phyloP scores from a whole-genome alignment of 2,329 filamentous ascomycete species.

The Rachicladosporium sp. region DNA sequence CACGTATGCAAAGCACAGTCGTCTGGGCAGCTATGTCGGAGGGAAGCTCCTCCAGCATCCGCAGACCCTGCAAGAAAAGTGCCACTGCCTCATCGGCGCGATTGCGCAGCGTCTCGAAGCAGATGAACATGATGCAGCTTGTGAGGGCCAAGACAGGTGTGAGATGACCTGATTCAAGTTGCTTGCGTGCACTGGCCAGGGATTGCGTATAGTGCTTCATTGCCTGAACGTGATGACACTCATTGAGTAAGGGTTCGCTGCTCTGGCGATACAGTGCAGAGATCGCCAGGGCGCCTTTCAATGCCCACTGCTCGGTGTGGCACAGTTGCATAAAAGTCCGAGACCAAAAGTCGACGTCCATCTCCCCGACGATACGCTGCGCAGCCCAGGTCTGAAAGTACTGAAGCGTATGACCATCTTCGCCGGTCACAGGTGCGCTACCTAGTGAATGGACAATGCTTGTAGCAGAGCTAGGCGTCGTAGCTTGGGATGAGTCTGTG shows the following conservation, averaged over 20 bases:
- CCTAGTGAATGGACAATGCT: too few relatives aligned
- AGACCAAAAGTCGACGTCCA: constrained; percentile 18
- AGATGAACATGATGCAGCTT: constrained; percentile 17
- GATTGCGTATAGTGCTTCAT: too few relatives aligned
- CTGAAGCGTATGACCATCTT: constrained; percentile 10
- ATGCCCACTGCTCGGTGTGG: constrained; percentile 12
- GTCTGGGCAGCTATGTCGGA: too few relatives aligned
- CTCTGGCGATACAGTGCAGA: constrained; percentile 10
- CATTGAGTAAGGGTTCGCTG: constrained; percentile 3
- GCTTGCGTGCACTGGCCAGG: too few relatives aligned
- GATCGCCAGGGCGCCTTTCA: constrained; percentile 12
- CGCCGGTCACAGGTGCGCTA: background rate
- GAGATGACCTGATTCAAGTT: too few relatives aligned
- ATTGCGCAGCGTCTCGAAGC: constrained; percentile 17
- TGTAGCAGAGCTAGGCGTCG: too few relatives aligned
- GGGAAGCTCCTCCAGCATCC: constrained; percentile 8
- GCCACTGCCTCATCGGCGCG: constrained; percentile 11
- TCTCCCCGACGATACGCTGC: constrained; percentile 10
- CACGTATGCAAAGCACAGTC: too few relatives aligned
- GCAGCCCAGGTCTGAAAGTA: constrained; percentile 13
- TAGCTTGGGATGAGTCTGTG: background rate
- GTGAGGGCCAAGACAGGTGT: constrained; percentile 12
- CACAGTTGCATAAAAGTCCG: constrained; percentile 15
- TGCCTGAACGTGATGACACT: too few relatives aligned
- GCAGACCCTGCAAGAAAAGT: constrained; percentile 12